phyloP scores from a whole-genome alignment of 169 alveolate genomes.

The Pseudocohnilembus persalinus region DNA sequence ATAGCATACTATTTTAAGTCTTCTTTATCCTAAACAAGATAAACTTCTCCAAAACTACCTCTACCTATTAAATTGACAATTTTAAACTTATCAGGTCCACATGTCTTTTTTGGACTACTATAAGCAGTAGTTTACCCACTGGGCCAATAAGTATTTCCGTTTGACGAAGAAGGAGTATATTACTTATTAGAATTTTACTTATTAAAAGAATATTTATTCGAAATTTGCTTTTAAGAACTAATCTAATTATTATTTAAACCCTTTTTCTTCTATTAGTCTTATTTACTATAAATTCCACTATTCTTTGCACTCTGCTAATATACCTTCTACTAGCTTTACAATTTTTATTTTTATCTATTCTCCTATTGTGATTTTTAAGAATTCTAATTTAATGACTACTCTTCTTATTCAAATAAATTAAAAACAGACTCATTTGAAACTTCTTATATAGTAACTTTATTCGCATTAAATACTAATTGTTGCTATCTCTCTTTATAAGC shows the following conservation, averaged over 20 bases:
- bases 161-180: neutral
- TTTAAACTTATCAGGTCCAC: constrained; percentile 50
- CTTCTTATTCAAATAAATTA: neutral
- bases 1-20: constrained; percentile 49
- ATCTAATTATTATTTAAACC: too few relatives aligned
- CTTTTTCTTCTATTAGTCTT: too few relatives aligned
- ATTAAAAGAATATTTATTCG: too few relatives aligned
- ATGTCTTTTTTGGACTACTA: neutral
- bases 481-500: neutral
- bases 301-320: neutral
- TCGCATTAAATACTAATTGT: neutral
- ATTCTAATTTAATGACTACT: too few relatives aligned
- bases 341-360: neutral
- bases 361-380: neutral
- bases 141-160: neutral
- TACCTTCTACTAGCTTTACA: neutral
- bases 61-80: constrained; percentile 63
- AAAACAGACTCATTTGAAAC: neutral
- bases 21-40: constrained; percentile 53
- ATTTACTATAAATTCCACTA: too few relatives aligned
- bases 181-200: too few relatives aligned
- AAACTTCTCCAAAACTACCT: constrained; percentile 85
- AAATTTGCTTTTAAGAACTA: too few relatives aligned
- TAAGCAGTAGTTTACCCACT: neutral
- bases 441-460: neutral